Conservation (phyloP, 139 green algal species). For the Spirogloea muscicola region DNA sequence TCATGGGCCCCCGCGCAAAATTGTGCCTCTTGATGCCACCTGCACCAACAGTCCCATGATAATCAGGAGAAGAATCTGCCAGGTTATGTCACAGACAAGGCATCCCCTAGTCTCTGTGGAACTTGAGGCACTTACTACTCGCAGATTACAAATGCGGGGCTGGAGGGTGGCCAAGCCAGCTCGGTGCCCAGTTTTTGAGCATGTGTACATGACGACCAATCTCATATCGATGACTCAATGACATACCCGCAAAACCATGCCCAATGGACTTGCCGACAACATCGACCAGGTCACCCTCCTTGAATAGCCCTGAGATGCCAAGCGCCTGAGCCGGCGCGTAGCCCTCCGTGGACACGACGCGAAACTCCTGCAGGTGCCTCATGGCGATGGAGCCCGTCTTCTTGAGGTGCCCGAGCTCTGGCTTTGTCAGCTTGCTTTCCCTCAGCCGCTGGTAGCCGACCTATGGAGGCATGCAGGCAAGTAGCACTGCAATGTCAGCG, state of each 20-base stretch:
- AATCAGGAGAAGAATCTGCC: no score
- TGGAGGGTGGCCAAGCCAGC: no score
- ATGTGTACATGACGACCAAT: no score
- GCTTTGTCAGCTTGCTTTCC: constrained; percentile 84
- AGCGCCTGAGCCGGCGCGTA: constrained; percentile 81
- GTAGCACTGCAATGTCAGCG: no score
- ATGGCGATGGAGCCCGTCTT: constrained; percentile 77
- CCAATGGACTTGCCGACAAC: constrained; percentile 81
- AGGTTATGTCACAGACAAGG: no score
- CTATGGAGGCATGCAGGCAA: no score
- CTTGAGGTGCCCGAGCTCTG: constrained; percentile 85
- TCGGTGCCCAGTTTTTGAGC: no score
- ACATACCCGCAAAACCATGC: constrained; percentile 56
- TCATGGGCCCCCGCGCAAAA: constrained; percentile 90
- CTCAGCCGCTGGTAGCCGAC: constrained; percentile 55
- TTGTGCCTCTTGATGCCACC: constrained; percentile 92
- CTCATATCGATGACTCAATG: no score
- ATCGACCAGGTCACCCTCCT: constrained; percentile 87
- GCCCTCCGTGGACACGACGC: constrained; percentile 8
- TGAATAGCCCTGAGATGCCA: constrained; percentile 80
- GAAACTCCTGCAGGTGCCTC: constrained; percentile 83
- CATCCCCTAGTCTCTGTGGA: no score
- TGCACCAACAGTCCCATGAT: no score
- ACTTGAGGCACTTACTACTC: no score
- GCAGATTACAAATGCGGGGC: no score